Conservation (phyloP, 2,329 filamentous ascomycete genomes). For the Echinosphaeria canescens region DNA sequence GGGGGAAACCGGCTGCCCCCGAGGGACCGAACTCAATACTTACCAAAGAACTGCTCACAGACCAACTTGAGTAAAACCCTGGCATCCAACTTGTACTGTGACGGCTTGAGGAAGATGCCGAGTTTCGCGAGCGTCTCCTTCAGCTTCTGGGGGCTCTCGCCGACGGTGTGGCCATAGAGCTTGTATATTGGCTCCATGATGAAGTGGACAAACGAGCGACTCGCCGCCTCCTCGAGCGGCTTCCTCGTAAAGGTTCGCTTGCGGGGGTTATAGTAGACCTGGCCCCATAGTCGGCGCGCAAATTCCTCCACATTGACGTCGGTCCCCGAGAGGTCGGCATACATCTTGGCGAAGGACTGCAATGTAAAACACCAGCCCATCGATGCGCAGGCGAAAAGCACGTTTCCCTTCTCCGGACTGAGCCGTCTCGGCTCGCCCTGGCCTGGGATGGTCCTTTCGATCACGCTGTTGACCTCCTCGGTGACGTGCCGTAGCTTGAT, state of each 20-base stretch:
- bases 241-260: conserved; percentile 88
- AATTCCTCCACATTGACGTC: conserved; percentile 70
- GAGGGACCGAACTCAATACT: too few relatives aligned
- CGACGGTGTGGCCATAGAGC: conserved; percentile 85
- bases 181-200: conserved; percentile 96
- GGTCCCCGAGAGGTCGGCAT: conserved; percentile 59
- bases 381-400: conserved; percentile 82
- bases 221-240: conserved; percentile 55
- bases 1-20: too few relatives aligned
- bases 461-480: conserved; percentile 92
- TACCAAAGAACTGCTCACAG: conserved; percentile 86
- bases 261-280: conserved; percentile 84
- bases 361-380: conserved; percentile 97
- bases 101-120: conserved; percentile 75
- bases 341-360: conserved; percentile 90
- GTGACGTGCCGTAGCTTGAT: conserved; percentile 99
- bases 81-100: conserved; percentile 77
- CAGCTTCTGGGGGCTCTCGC: conserved; percentile 68
- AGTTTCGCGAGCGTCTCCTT: conserved; percentile 58
- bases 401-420: conserved; percentile 93
- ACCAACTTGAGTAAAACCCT: conserved; percentile 75
- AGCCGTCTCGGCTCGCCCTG: conserved; percentile 59
- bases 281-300: conserved; percentile 73
- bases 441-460: conserved; percentile 70
- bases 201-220: conserved; percentile 83